A percentile compares a stretch with the other conserved stretches of the same genome.
These are phyloP conservation scores for Tetrapisispora fleetii DNA, from an alignment of 805 yeast species.

Conservation along the genomic window DNA sequence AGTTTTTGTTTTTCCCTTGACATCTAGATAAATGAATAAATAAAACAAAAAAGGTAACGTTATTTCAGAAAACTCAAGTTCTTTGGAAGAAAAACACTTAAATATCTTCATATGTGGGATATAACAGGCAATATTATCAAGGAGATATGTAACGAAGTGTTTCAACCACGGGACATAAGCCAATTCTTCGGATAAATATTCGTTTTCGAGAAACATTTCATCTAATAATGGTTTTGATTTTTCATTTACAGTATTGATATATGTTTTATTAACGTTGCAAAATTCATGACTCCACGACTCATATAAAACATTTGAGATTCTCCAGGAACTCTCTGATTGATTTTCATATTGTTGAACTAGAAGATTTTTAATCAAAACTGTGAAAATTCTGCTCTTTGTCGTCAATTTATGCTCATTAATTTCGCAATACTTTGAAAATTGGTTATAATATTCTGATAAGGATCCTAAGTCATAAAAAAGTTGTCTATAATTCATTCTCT, in stretches of 20 bases:
- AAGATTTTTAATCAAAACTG: background rate
- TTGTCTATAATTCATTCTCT: background rate
- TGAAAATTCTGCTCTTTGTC: background rate
- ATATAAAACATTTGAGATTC: background rate
- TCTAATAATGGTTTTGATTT: background rate
- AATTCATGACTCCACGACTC: background rate
- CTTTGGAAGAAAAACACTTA: background rate
- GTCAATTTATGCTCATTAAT: background rate
- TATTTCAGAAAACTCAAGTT: background rate
- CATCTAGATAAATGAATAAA: conserved; percentile 8
- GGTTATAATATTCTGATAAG: background rate
- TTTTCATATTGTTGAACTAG: background rate
- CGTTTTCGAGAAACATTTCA: background rate
- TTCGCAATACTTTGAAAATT: background rate
- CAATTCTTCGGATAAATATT: background rate
- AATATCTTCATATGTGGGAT: conserved; percentile 8
- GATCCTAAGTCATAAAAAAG: background rate
- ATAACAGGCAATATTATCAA: conserved; percentile 4
- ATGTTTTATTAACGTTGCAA: background rate
- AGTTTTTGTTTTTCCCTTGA: conserved; percentile 3
- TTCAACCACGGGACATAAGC: conserved; percentile 7
- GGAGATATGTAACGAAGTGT: conserved; percentile 4
- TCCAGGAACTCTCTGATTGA: background rate
- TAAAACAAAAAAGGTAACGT: conserved; percentile 8
- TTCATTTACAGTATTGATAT: background rate